Percentiles rank a stretch among this genome's conserved stretches.
Conservation (phyloP, 2,329 filamentous ascomycete genomes). For the Alternaria arbusti region DNA sequence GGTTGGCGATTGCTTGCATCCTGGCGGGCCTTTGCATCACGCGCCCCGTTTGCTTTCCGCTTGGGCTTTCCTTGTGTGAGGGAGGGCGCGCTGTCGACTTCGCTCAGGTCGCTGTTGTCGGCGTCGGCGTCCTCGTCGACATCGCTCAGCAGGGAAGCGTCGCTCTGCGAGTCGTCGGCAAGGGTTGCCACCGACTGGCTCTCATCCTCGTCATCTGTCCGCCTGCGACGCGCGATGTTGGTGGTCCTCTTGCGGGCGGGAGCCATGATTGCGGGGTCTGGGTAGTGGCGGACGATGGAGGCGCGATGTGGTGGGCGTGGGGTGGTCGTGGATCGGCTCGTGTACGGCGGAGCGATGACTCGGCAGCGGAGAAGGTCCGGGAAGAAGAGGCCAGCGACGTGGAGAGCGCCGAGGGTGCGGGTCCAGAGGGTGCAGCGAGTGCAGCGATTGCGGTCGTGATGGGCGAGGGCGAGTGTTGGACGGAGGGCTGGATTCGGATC, state of each 20-base stretch:
- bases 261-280: constrained; percentile 41
- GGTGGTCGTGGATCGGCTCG: constrained; percentile 28
- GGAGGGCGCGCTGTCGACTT: constrained; percentile 53
- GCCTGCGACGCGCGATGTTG: constrained; percentile 47
- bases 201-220: constrained; percentile 50
- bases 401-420: constrained; percentile 19
- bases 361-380: constrained; percentile 31
- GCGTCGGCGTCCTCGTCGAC: constrained; percentile 64
- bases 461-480: constrained; percentile 24
- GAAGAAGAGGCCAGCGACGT: constrained; percentile 17
- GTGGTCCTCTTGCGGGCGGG: constrained; percentile 44
- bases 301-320: constrained; percentile 26
- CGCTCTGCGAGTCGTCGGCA: constrained; percentile 69
- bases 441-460: constrained; percentile 37
- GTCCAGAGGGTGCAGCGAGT: constrained; percentile 26
- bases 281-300: constrained; percentile 14
- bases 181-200: constrained; percentile 53
- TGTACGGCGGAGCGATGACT: constrained; percentile 27
- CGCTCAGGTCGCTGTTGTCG: constrained; percentile 65
- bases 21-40: constrained; percentile 39
- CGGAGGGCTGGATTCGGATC: constrained; percentile 24
- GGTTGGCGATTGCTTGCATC: constrained; percentile 37
- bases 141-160: constrained; percentile 64
- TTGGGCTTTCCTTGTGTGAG: constrained; percentile 46
- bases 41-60: constrained; percentile 46